Evolutionary conservation across 2,329 filamentous ascomycete genomes (phyloP).

Genomic region (Dactylonectria estremocensis): DNA sequence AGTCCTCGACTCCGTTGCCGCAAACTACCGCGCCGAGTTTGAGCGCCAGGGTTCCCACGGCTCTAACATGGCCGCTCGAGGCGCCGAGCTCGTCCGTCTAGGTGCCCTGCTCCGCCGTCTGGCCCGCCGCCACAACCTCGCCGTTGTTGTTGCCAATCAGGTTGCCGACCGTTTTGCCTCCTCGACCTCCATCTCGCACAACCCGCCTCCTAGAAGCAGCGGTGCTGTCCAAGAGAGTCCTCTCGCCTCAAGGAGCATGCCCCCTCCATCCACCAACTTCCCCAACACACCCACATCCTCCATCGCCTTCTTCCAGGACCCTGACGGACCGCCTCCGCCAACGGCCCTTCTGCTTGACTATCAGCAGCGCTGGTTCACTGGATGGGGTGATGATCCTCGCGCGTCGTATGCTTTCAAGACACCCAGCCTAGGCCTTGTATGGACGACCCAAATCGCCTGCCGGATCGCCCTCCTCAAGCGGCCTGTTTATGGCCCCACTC

Average conservation of each 20-base stretch:
- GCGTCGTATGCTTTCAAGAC: constrained; percentile 76
- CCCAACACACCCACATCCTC: constrained; percentile 59
- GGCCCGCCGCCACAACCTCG: constrained; percentile 81
- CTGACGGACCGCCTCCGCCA: constrained; percentile 54
- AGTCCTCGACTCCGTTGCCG: constrained; percentile 91
- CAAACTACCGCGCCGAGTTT: constrained; percentile 95
- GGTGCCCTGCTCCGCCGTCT: constrained; percentile 83
- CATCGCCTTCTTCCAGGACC: constrained; percentile 52
- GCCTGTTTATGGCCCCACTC: constrained; percentile 65
- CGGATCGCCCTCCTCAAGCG: constrained; percentile 86
- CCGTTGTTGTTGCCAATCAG: constrained; percentile 94
- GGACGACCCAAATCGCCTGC: constrained; percentile 90
- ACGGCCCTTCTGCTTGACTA: constrained; percentile 83
- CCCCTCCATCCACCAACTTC: constrained; percentile 48
- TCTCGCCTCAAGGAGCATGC: constrained; percentile 62
- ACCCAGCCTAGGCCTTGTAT: constrained; percentile 88
- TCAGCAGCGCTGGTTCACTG: constrained; percentile 95
- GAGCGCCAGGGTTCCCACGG: constrained; percentile 68
- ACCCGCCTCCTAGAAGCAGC: constrained; percentile 42
- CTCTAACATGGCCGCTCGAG: constrained; percentile 80
- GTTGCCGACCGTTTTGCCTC: constrained; percentile 86
- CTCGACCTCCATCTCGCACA: constrained; percentile 42
- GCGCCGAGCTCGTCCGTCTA: constrained; percentile 82
- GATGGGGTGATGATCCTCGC: constrained; percentile 84
- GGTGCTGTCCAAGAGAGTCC: constrained; percentile 62